phyloP scores from a whole-genome alignment of 192 early-diverging fungal genomes.

The Allomyces arbusculus region DNA sequence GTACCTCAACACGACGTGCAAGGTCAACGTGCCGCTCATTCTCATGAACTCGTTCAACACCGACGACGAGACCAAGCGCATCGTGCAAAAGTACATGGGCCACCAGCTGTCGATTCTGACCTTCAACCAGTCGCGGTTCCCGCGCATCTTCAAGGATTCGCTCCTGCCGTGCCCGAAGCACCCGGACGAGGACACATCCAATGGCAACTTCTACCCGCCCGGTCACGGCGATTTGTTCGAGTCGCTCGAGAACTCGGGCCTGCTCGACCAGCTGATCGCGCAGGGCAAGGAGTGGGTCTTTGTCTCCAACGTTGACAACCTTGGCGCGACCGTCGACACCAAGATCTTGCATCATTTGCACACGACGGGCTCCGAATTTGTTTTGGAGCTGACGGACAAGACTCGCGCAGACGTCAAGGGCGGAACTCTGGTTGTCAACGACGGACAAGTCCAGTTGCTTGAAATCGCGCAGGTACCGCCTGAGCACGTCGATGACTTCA shows the following conservation, averaged over 20 bases:
- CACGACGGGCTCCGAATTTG: conserved; percentile 68
- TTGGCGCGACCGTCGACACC: conserved; percentile 90
- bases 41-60: conserved; percentile 99
- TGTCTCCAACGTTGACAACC: conserved; percentile 96
- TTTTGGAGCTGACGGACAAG: conserved; percentile 99
- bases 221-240: conserved; percentile 99
- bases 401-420: conserved; percentile 99
- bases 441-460: conserved; percentile 72
- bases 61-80: conserved; percentile 89
- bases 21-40: conserved; percentile 86
- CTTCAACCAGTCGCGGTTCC: conserved; percentile 93
- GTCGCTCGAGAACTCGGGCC: conserved; percentile 72
- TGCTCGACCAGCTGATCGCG: conserved; percentile 73
- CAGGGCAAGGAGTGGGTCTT: conserved; percentile 97
- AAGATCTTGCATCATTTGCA: conserved; percentile 82
- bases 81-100: conserved; percentile 92
- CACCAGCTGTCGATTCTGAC: conserved; percentile 87
- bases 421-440: conserved; percentile 94
- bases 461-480: conserved; percentile 97
- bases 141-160: conserved; percentile 81
- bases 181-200: conserved; percentile 13
- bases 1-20: conserved; percentile 76
- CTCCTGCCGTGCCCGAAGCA: conserved; percentile 58
- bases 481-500: conserved; percentile 95
- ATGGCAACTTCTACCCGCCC: conserved; percentile 61